phyloP scores from a whole-genome alignment of 352 stramenopile genomes.

The Phytophthora melonis region DNA sequence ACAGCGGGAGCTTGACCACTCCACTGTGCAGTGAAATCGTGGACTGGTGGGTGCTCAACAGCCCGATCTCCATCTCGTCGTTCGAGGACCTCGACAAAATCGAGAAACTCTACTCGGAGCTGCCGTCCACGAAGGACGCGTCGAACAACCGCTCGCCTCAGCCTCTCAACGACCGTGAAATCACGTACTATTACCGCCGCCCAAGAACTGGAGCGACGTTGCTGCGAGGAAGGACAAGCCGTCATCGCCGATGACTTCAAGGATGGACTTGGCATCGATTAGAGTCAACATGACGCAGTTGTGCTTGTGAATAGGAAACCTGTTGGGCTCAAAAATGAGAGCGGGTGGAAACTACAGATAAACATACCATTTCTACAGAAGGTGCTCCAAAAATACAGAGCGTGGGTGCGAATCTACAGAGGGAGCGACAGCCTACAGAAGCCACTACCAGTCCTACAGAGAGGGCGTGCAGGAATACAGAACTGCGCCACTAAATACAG shows the following conservation, averaged over 20 bases:
- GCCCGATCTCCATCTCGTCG: constrained; percentile 49
- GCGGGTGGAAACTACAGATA: no score
- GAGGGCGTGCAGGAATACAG: no score
- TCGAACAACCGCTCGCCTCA: constrained; percentile 2
- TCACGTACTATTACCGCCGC: not conserved
- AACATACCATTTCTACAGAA: no score
- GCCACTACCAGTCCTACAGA: no score
- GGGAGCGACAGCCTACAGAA: no score
- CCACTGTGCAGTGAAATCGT: constrained; percentile 59
- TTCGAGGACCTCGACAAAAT: constrained; percentile 34
- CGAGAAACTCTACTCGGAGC: constrained; percentile 41
- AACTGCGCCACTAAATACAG: no score
- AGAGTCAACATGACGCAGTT: not conserved
- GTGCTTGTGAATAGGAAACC: no score
- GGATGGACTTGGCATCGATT: not conserved
- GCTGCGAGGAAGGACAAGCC: not conserved
- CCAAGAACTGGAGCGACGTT: not conserved
- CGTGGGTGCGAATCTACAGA: no score
- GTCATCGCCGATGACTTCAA: not conserved
- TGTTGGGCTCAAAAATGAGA: no score
- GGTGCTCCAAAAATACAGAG: no score
- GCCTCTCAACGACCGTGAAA: not conserved
- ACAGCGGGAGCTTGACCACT: constrained; percentile 55
- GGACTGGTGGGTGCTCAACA: constrained; percentile 60
- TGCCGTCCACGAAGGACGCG: constrained; percentile 44